phyloP scores from a whole-genome alignment of 495 filamentous ascomycete genomes.

The Pyrenopolyporus hunteri region DNA sequence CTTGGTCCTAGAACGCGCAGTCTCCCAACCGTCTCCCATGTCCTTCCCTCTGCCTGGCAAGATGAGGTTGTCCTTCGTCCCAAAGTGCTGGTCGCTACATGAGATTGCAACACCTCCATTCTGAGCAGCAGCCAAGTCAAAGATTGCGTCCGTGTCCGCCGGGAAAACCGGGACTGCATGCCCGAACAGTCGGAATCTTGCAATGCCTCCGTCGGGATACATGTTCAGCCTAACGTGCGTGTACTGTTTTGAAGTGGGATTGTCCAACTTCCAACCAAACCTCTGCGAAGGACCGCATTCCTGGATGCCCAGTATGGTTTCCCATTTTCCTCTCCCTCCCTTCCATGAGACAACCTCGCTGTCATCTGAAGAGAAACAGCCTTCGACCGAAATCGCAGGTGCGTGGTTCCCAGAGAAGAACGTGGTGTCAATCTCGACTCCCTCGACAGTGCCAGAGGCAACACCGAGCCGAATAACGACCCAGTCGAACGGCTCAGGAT shows the following conservation, averaged over 20 bases:
- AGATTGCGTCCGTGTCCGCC: conserved; percentile 61
- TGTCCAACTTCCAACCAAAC: conserved; percentile 76
- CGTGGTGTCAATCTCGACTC: conserved; percentile 85
- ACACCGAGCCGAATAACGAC: conserved; percentile 82
- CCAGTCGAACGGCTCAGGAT: conserved; percentile 79
- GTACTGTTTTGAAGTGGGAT: conserved; percentile 66
- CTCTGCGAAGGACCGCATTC: conserved; percentile 78
- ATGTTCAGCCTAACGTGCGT: conserved; percentile 87
- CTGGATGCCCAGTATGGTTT: conserved; percentile 70
- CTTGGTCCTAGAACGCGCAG: conserved; percentile 73
- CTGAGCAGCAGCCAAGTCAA: conserved; percentile 83
- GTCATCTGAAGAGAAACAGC: conserved; percentile 66
- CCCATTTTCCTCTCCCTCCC: conserved; percentile 67
- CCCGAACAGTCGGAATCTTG: conserved; percentile 82
- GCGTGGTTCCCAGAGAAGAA: conserved; percentile 90
- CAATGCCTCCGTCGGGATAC: conserved; percentile 96
- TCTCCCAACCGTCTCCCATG: conserved; percentile 98
- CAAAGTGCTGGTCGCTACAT: conserved; percentile 87
- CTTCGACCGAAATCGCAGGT: conserved; percentile 81
- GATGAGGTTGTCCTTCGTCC: conserved; percentile 80
- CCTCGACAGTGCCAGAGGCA: conserved; percentile 73
- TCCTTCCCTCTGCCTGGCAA: conserved; percentile 85
- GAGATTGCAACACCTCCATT: conserved; percentile 78
- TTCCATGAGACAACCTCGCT: conserved; percentile 65
- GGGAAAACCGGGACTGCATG: conserved; percentile 76